Conservation (phyloP, 257 asterid species). For the Buddleja alternifolia region DNA sequence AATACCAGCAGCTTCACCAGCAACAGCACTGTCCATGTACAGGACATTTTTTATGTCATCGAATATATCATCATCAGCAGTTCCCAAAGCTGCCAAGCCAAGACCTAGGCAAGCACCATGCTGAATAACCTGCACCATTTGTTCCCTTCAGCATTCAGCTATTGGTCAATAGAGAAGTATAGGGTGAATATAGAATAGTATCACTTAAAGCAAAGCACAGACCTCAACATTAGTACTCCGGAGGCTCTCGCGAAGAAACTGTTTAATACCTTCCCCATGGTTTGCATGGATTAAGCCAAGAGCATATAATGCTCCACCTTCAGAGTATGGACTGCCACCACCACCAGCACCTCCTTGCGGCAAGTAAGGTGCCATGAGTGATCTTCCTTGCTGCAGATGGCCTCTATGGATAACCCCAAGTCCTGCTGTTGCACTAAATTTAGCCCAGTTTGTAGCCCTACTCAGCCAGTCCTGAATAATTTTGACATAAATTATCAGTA, state of each 20-base stretch:
- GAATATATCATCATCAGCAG: conserved; percentile 87
- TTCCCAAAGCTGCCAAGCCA: conserved; percentile 95
- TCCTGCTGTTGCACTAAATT: conserved; percentile 98
- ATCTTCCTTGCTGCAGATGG: conserved; percentile 95
- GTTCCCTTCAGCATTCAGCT: conserved; percentile 24
- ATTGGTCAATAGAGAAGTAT: conserved; percentile 8
- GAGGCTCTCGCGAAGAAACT: conserved; percentile 89
- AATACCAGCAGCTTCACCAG: conserved; percentile 99
- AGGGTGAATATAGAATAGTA: neutral
- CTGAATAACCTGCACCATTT: conserved; percentile 80
- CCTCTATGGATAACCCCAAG: conserved; percentile 97
- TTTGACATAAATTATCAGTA: neutral
- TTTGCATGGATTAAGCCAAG: conserved; percentile 97
- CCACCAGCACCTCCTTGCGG: conserved; percentile 96
- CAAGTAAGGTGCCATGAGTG: conserved; percentile 97
- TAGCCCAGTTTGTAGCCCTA: conserved; percentile 98
- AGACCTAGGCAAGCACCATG: conserved; percentile 99
- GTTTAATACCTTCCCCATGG: conserved; percentile 97
- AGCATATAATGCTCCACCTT: conserved; percentile 98
- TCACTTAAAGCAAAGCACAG: conserved; percentile 7
- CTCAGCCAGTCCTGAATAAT: conserved; percentile 88
- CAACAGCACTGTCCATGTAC: conserved; percentile 96
- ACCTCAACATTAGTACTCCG: conserved; percentile 93
- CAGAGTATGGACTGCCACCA: conserved; percentile 95
- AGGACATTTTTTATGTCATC: conserved; percentile 85